Percentiles rank a stretch among this genome's conserved stretches.
Conservation (phyloP, 2,329 filamentous ascomycete species). For the Cladorrhinum sp. region DNA sequence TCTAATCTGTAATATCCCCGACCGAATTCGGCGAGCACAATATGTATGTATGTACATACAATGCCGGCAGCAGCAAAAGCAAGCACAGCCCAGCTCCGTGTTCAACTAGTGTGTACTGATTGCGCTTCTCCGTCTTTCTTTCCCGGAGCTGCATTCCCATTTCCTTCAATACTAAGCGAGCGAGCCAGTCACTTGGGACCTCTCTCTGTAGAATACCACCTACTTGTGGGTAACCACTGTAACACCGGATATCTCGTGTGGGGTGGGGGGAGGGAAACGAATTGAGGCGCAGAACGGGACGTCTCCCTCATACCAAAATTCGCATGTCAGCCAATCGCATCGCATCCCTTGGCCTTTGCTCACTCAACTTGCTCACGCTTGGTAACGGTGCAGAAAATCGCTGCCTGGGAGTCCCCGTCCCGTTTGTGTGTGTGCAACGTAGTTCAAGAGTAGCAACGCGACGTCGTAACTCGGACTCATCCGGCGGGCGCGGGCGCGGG, state of each 20-base stretch:
- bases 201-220: background rate
- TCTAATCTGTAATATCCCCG: too few species aligned
- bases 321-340: slow-evolving; percentile 2
- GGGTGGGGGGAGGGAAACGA: background rate
- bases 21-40: background rate
- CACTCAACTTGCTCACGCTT: background rate
- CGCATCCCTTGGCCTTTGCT: background rate
- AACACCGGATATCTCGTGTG: background rate
- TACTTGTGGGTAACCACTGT: too few species aligned
- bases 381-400: background rate
- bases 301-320: background rate
- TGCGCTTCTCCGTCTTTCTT: background rate
- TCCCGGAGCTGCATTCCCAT: background rate
- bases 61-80: too few species aligned
- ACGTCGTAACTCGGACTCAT: background rate
- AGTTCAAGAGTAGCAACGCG: background rate
- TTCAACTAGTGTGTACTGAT: too few species aligned
- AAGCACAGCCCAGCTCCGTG: background rate
- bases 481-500: background rate
- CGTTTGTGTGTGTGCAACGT: background rate
- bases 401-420: background rate
- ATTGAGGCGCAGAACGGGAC: background rate
- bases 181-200: background rate
- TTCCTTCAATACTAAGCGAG: background rate
- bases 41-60: background rate